Conservation (phyloP, 305 asterid genomes). For the Monarda citriodora region DNA sequence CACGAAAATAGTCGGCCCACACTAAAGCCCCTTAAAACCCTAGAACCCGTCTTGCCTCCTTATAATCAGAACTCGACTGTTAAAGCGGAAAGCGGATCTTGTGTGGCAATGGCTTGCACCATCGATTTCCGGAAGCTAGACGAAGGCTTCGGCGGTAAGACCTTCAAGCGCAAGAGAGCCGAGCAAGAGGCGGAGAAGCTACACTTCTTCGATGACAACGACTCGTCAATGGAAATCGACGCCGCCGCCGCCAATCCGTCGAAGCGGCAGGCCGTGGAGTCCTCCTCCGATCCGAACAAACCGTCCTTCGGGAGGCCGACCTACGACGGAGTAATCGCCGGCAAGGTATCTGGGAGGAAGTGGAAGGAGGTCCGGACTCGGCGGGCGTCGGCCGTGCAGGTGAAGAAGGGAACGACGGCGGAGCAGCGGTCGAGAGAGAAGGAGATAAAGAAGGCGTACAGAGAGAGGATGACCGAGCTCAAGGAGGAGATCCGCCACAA, state of each 20-base stretch:
- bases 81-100: too few relatives aligned
- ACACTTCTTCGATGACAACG: constrained; percentile 7
- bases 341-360: constrained; percentile 82
- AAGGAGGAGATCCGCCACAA: constrained; percentile 86
- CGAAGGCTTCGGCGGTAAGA: constrained; percentile 81
- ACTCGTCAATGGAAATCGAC: constrained; percentile 50
- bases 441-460: constrained; percentile 89
- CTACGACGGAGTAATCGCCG: constrained; percentile 87
- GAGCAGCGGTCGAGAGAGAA: constrained; percentile 75
- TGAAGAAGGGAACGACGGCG: constrained; percentile 48
- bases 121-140: constrained; percentile 18
- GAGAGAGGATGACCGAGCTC: constrained; percentile 79
- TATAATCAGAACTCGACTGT: too few relatives aligned
- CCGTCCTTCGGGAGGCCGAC: constrained; percentile 69
- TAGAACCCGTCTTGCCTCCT: not conserved
- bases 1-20: too few relatives aligned
- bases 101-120: constrained; percentile 71
- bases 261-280: constrained; percentile 68
- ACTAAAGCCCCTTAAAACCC: constrained; percentile 6
- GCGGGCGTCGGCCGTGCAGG: constrained; percentile 72
- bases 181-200: constrained; percentile 49
- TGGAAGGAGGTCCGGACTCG: constrained; percentile 92
- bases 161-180: constrained; percentile 89
- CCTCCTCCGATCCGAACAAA: constrained; percentile 56
- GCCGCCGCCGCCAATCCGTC: constrained; percentile 35